Conservation (phyloP, 192 early-diverging fungal genomes). For the Linnemannia schmuckeri region DNA sequence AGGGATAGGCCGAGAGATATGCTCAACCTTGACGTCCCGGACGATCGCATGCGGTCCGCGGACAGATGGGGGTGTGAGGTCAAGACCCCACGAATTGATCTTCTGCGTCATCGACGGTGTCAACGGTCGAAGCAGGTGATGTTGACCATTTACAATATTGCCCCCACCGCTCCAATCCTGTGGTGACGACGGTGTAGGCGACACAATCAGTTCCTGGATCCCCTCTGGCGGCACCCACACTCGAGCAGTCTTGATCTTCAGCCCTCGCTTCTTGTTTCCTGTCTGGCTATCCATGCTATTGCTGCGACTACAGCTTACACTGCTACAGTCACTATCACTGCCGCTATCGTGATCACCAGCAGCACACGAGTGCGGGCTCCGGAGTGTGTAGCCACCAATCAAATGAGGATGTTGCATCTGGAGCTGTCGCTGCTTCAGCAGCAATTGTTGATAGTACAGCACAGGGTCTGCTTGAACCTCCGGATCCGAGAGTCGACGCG, state of each 20-base stretch:
- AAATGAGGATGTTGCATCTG: not conserved
- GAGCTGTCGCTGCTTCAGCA: not conserved
- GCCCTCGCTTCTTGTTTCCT: not conserved
- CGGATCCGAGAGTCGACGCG: not conserved
- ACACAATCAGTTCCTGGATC: not conserved
- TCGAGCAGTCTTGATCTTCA: not conserved
- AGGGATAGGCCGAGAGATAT: too few species aligned
- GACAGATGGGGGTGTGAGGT: too few species aligned
- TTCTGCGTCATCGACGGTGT: too few species aligned
- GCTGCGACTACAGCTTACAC: not conserved
- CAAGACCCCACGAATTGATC: too few species aligned
- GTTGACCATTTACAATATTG: not conserved
- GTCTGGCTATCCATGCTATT: not conserved
- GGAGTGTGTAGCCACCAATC: not conserved
- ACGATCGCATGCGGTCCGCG: too few species aligned
- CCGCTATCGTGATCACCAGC: not conserved
- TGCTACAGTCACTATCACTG: not conserved
- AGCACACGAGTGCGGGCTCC: not conserved
- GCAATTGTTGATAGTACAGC: not conserved
- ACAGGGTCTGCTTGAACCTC: not conserved
- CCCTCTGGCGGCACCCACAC: not conserved
- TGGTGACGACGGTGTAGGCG: not conserved
- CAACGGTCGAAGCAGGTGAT: too few species aligned
- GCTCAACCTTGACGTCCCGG: too few species aligned
- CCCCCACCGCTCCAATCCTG: not conserved